These are phyloP conservation scores for Quercus gilva DNA, from an alignment of 306 rosid genomes.

Conservation along the genomic window DNA sequence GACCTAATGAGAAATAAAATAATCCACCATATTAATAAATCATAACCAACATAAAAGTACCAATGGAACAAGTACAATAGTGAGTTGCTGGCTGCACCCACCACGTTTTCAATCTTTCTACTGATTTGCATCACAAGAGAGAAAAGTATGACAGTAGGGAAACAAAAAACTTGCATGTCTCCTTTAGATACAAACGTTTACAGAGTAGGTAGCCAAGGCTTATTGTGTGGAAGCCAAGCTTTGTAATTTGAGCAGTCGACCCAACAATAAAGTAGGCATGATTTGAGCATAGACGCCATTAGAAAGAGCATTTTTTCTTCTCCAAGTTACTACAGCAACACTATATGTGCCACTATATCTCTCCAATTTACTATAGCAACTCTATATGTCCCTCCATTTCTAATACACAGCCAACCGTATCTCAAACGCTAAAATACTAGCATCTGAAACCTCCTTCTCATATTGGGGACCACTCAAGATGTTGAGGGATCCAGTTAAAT, in stretches of 20 bases:
- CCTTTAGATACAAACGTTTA: background rate
- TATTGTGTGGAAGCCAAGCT: slow-evolving; percentile 2
- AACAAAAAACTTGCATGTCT: background rate
- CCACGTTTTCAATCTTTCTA: background rate
- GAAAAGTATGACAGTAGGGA: background rate
- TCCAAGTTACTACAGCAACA: background rate
- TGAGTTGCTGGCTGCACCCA: background rate
- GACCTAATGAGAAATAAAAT: slow-evolving; percentile 48
- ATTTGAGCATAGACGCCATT: background rate
- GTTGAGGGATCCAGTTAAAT: background rate
- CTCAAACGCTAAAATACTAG: background rate
- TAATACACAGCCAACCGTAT: background rate
- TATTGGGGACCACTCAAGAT: background rate
- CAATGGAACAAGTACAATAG: background rate
- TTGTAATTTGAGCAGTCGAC: background rate
- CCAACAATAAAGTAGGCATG: background rate
- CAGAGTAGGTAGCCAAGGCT: background rate
- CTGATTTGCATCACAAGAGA: background rate
- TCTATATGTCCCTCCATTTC: background rate
- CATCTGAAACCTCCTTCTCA: background rate
- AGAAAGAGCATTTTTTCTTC: background rate
- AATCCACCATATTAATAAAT: slow-evolving; percentile 21
- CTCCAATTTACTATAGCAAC: background rate
- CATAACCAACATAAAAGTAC: slow-evolving; percentile 12
- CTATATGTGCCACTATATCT: background rate